Evolutionary conservation across 805 yeast genomes (phyloP), one percentile per base, ranked within the genome.

Genomic region (Dipodascopsis uninucleata): DNA sequence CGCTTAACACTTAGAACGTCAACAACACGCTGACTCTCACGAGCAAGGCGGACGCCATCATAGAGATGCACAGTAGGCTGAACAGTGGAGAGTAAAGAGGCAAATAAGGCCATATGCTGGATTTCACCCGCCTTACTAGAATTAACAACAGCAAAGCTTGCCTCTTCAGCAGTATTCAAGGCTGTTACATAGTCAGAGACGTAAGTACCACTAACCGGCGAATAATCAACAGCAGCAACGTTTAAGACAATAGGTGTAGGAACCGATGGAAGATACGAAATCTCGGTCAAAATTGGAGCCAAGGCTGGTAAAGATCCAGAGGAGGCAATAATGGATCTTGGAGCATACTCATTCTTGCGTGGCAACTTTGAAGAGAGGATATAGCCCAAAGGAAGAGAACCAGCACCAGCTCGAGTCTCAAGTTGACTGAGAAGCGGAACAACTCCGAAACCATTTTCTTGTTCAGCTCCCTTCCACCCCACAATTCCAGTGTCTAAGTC

Each of bases 381-480:
- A 66, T 81, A 89, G 29, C 96, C 97, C 39, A 85, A 69, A 36
- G 90, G 74, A 22, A 85, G 76, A 51, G 79, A 74, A 36, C 90
- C 85, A 25, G 96, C 93, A 58, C 96, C 97, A 2, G 82, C 70
- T 62, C 95, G 79, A 45, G 85, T 76, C 60, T 88, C 87, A 41
- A 65, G 57, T 40, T 58, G 68, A 60, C 78, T 71, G 55, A 82
- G 65, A 42, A 71, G 70, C 22, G 94, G 93, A 43, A 80, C 77
- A n/a, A 63, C 65, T 20, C 79, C 80, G 36, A 64, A 60, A 10
- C 77, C 69, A 60, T 82, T 82, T 31, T 62, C 59, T 58, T 76
- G 73, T 59, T 70, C 70, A 38, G 71, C 64, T 36, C 68, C 63
- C 34, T 72, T 61, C 95, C 95, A 87, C 40, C 73, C 63, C 50